A percentile compares a stretch with the other conserved stretches of the same genome.
Conservation (phyloP, 345 rosid species). For the Pugionium cornutum region DNA sequence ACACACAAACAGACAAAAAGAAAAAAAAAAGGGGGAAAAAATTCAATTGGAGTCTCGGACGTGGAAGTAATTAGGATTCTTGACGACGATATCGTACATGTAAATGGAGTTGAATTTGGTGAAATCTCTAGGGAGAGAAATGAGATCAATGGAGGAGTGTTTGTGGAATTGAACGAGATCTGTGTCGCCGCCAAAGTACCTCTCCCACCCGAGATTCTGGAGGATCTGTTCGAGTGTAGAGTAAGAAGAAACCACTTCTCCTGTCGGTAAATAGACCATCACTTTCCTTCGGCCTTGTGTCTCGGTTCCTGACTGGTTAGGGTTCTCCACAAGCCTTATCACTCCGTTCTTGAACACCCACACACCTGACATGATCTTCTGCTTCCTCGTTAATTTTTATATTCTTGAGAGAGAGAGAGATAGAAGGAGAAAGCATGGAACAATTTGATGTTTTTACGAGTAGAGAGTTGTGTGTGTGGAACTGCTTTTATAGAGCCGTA, state of each 20-base stretch:
- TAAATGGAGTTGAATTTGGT: constrained; percentile 66
- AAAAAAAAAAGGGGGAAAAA: no score
- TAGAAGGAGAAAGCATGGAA: not conserved
- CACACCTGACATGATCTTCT: constrained; percentile 65
- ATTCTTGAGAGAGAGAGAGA: constrained; percentile 16
- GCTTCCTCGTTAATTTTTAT: no score
- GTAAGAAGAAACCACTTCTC: constrained; percentile 61
- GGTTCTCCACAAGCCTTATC: constrained; percentile 60
- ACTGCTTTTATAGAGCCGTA: constrained; percentile 29
- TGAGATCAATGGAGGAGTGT: constrained; percentile 69
- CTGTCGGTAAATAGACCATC: constrained; percentile 65
- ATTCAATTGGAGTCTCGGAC: constrained; percentile 52
- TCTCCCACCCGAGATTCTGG: constrained; percentile 74
- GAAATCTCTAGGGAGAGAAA: constrained; percentile 79
- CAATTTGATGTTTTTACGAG: not conserved
- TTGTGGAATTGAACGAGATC: constrained; percentile 75
- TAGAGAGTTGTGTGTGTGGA: constrained; percentile 20
- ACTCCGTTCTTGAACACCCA: constrained; percentile 70
- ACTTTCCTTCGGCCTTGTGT: constrained; percentile 44
- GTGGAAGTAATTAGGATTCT: constrained; percentile 69
- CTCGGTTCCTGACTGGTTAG: constrained; percentile 40
- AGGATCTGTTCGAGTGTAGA: constrained; percentile 60
- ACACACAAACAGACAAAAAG: not conserved
- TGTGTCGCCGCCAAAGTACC: constrained; percentile 57
- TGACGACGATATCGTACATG: constrained; percentile 82